These are phyloP conservation scores for Tuber calosporum DNA, from an alignment of 495 filamentous ascomycete genomes.

Conservation along the genomic window DNA sequence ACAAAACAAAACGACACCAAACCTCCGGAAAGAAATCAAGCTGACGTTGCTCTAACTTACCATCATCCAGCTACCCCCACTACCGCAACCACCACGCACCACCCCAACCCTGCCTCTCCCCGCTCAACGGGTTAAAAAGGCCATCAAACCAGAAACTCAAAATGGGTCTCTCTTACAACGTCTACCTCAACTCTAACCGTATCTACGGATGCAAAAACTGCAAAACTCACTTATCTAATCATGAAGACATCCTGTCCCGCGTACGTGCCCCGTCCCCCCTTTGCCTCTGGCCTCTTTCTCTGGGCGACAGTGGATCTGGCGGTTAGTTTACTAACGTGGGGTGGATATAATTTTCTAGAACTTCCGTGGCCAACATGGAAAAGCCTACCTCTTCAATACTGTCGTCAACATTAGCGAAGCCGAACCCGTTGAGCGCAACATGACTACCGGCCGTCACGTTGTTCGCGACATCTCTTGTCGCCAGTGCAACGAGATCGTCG, in stretches of 20 bases:
- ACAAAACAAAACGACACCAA: background rate
- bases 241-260: conserved; percentile 90
- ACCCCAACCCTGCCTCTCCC: background rate
- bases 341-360: conserved; percentile 55
- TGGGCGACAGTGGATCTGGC: conserved; percentile 9
- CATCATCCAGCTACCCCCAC: background rate
- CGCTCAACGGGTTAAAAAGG: conserved; percentile 6
- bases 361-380: conserved; percentile 97
- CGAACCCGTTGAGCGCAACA: conserved; percentile 83
- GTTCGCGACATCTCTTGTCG: conserved; percentile 86
- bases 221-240: conserved; percentile 90
- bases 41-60: background rate
- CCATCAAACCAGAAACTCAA: conserved; percentile 35
- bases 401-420: conserved; percentile 82
- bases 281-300: conserved; percentile 6
- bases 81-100: background rate
- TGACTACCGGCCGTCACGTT: conserved; percentile 95
- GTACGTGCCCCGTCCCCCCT: conserved; percentile 49
- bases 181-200: conserved; percentile 79
- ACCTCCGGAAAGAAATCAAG: background rate
- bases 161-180: conserved; percentile 95
- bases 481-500: conserved; percentile 84
- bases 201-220: conserved; percentile 95
- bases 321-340: conserved; percentile 1
- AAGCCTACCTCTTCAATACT: conserved; percentile 89